A percentile compares a stretch with the other conserved stretches of the same genome.
Conservation (phyloP, 2,329 filamentous ascomycete species). For the Parascedosporium putredinis region DNA sequence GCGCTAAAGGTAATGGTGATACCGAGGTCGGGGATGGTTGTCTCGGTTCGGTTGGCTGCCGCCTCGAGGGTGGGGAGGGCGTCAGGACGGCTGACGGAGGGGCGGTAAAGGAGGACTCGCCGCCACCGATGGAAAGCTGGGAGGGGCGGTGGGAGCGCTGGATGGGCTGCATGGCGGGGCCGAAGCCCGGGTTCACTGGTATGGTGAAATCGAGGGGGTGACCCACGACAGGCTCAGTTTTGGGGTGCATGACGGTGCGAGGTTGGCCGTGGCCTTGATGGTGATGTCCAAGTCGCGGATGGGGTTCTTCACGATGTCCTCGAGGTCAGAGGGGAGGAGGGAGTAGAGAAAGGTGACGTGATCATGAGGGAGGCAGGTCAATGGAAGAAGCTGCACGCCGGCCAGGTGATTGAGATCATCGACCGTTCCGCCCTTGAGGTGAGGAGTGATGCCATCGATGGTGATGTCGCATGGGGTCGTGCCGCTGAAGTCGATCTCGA, state of each 20-base stretch:
- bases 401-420: constrained; percentile 44
- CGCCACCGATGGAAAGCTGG: constrained; percentile 51
- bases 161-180: constrained; percentile 43
- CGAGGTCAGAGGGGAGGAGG: constrained; percentile 42
- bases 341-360: constrained; percentile 67
- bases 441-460: constrained; percentile 48
- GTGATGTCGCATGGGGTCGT: constrained; percentile 57
- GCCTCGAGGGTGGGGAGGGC: constrained; percentile 49
- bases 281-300: constrained; percentile 46
- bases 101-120: constrained; percentile 46
- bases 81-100: constrained; percentile 48
- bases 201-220: constrained; percentile 59
- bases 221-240: constrained; percentile 57
- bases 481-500: constrained; percentile 65
- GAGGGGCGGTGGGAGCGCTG: constrained; percentile 52
- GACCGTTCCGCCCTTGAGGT: constrained; percentile 46
- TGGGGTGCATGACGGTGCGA: constrained; percentile 49
- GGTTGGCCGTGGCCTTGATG: constrained; percentile 48
- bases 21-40: constrained; percentile 49
- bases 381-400: constrained; percentile 38
- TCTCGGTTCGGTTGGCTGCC: constrained; percentile 33
- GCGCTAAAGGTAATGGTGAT: constrained; percentile 67
- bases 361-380: constrained; percentile 59
- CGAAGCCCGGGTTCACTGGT: constrained; percentile 54
- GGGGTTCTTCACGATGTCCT: constrained; percentile 32